Base-by-base conservation (phyloP, 495 filamentous ascomycete genomes). In the Collariella sp. region DNA sequence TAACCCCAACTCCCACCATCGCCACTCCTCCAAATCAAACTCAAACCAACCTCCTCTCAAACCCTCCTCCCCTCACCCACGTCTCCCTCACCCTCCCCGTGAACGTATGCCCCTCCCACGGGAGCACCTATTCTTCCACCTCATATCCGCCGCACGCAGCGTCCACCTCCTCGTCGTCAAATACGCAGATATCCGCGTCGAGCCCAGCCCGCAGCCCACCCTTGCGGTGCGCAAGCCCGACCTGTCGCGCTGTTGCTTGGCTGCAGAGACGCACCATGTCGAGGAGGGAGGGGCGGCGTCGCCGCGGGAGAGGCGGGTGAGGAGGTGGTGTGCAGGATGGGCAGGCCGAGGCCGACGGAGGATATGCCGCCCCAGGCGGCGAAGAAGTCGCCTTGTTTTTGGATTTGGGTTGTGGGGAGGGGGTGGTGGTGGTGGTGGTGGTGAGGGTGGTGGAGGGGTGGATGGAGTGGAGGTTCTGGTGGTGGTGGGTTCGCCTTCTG, bases 361-460 rank as follows among this genome's bases (percentile, higher is more conserved):
- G 87, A 91, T 65, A 98, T 93, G 41, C 93, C 93, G 40, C 93
- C 93, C 93, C 93, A 98, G 1, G 91, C 89, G 18, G 86, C 80
- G 69, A 96, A 90, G 79, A 98, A 98, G 70, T 97, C 86, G 39
- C 91, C 89, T 71, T 67, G 49, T 5, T 50, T 46, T 56, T 59
- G 20, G 31, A 33, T 16, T n/a, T 9, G 16, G 15, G 39, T 36
- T 18, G 24, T 36, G 7, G 36, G 9, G 44, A 35, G n/a, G 23
- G 26, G 24, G 47, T 15, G 35, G 22, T 22, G 18, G 40, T 42
- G 19, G 16, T 42, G 40, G 40, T 9, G 1, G 19, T 3, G 40
- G 19, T 20, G 16, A n/a, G 18, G 19, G 47, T n/a, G 20, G 33
- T 29, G 16, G 33, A 16, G 13, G n/a, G 23, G 15, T n/a, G n/a